Evolutionary conservation across 208 protist genomes (phyloP), one percentile per base, ranked within the genome.

Genomic region (Crithidia fasciculata): DNA sequence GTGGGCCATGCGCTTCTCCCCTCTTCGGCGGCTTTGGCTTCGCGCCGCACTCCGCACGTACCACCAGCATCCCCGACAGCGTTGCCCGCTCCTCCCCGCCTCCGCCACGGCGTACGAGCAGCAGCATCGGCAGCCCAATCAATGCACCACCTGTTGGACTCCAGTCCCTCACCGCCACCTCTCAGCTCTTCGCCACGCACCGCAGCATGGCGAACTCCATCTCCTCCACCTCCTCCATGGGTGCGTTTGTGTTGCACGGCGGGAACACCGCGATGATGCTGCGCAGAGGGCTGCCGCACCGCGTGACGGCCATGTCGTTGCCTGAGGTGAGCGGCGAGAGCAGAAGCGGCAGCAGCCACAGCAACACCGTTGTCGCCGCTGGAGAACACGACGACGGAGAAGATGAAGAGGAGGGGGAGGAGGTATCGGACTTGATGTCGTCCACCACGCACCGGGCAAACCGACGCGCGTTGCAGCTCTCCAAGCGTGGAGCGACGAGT

Each of bases 191-290:
- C 7, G 52, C 28, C 28, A 28, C 28, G 28, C 28, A 28, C 1
- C 58, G 59, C 40, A 64, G 41, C 55, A 68, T 56, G 45, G 47
- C 39, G 15, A 39, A 13, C 13, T 73, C 74, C 0, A 28, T 44
- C 28, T 65, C 67, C 19, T 69, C 74, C 12, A 55, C 64, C 9
- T 79, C 74, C 4, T 79, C 74, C 12, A 69, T 79, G 67, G 61
- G 74, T 2, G 74, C 67, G 1, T 79, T 79, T 52, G 67, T 70
- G n/a, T 36, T 79, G 15, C 60, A 59, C 43, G 19, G 56, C 43
- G 57, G 39, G 44, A 69, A n/a, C 67, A 58, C 74, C 16, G 60
- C 61, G 2, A 40, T 73, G 44, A 56, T 79, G 67, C 39, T 65
- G 61, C 74, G 55, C n/a, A 65, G 57, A 8, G 74, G 74, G 39